A percentile compares a stretch with the other conserved stretches of the same genome.
Evolutionary conservation across 108 stramenopile species (phyloP).

Genomic region (Aurantiochytrium sp.): DNA sequence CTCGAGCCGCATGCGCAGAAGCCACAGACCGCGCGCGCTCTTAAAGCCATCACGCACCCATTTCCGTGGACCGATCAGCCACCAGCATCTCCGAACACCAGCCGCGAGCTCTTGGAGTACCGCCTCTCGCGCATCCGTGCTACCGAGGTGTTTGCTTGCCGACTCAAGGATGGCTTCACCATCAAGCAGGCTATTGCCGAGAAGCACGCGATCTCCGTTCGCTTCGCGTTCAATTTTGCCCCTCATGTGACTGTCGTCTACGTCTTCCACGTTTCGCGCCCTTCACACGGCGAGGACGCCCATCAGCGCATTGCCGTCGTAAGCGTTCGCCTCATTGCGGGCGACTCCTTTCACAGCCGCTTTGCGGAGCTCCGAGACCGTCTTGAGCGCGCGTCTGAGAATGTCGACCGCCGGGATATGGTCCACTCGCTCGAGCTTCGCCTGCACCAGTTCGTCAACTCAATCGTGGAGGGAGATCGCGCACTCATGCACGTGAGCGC

Average conservation of each 20-base stretch:
- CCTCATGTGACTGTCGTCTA: neutral
- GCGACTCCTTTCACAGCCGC: neutral
- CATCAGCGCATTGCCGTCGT: neutral
- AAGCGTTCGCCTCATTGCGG: neutral
- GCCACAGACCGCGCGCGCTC: neutral
- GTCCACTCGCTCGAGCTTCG: neutral
- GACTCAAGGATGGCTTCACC: conserved; percentile 14
- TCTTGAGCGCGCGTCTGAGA: neutral
- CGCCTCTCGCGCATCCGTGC: neutral
- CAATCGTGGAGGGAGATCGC: neutral
- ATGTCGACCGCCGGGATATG: neutral
- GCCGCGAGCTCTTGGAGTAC: neutral
- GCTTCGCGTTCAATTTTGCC: neutral
- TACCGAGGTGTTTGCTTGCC: neutral
- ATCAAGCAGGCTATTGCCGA: neutral
- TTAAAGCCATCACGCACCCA: neutral
- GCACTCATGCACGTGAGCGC: neutral
- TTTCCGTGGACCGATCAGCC: neutral
- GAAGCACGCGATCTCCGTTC: neutral
- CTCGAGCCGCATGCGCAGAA: neutral
- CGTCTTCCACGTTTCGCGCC: neutral
- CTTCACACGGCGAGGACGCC: neutral
- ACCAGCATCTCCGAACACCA: neutral
- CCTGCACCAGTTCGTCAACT: neutral
- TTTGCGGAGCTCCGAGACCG: neutral